These are phyloP conservation scores for Houttuynia cordata DNA, from an alignment of 164 flowering plant genomes.

Conservation along the genomic window DNA sequence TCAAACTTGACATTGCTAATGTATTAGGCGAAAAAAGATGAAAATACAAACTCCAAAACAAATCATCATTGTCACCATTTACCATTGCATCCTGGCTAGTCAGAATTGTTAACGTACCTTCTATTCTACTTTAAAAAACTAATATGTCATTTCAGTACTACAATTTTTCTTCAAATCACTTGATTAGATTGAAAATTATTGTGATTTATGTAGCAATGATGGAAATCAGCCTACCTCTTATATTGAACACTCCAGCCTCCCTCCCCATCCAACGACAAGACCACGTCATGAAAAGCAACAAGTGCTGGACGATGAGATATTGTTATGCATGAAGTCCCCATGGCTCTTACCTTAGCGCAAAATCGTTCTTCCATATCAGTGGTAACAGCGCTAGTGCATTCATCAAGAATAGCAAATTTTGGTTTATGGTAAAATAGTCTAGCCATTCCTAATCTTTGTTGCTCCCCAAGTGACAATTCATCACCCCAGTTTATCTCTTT, in stretches of 20 bases:
- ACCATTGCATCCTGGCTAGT: too few relatives aligned
- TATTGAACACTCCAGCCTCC: constrained; percentile 84
- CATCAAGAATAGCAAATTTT: constrained; percentile 97
- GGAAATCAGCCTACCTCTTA: constrained; percentile 35
- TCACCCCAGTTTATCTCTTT: constrained; percentile 98
- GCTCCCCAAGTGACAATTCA: constrained; percentile 96
- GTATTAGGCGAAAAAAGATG: not conserved
- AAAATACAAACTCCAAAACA: too few relatives aligned
- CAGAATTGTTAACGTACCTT: too few relatives aligned
- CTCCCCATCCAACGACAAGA: constrained; percentile 95
- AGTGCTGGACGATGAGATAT: constrained; percentile 99
- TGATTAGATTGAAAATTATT: not conserved
- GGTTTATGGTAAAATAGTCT: constrained; percentile 98
- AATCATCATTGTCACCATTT: not conserved
- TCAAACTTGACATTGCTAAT: not conserved
- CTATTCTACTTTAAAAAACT: too few relatives aligned
- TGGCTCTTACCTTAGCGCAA: constrained; percentile 93
- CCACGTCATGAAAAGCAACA: constrained; percentile 96
- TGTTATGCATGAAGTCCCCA: constrained; percentile 99
- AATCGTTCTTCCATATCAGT: constrained; percentile 99
- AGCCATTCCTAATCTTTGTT: constrained; percentile 98
- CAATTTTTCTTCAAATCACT: not conserved
- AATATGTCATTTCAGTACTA: too few relatives aligned
- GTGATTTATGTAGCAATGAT: not conserved
- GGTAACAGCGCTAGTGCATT: constrained; percentile 99